Evolutionary conservation across 176 grass and related monocot species (phyloP).

Genomic region (Alopecurus myosuroides): DNA sequence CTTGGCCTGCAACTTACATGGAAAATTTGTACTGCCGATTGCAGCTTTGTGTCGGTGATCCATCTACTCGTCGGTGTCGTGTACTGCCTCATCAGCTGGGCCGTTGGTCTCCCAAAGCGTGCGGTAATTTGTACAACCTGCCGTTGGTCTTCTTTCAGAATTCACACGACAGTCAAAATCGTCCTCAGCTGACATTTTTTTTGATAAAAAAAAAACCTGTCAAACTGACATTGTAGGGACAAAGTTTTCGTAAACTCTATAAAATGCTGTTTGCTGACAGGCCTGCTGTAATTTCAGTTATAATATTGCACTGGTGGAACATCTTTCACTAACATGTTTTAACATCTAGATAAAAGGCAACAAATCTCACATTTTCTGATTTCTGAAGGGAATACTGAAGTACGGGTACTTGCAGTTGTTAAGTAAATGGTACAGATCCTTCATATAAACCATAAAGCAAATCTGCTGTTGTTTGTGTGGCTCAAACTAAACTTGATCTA

Average conservation of each 20-base stretch:
- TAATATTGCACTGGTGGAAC: neutral
- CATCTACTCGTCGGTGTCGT: slow-evolving; percentile 72
- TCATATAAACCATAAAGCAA: neutral
- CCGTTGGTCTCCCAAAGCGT: slow-evolving; percentile 82
- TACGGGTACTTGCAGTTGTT: neutral
- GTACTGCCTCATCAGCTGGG: slow-evolving; percentile 85
- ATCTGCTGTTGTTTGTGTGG: neutral
- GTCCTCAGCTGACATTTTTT: neutral
- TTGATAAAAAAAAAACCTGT: too few species aligned
- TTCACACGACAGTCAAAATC: neutral
- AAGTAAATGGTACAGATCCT: neutral
- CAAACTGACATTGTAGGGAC: neutral
- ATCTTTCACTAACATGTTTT: neutral
- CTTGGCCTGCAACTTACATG: neutral
- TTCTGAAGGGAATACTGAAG: neutral
- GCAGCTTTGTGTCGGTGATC: slow-evolving; percentile 85
- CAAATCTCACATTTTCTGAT: neutral
- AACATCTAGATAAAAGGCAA: neutral
- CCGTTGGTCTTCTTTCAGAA: neutral
- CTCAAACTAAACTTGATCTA: neutral
- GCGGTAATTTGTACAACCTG: slow-evolving; percentile 53
- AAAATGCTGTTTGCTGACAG: neutral
- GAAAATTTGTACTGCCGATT: neutral
- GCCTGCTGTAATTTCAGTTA: neutral
- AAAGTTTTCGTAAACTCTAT: neutral